phyloP scores from a whole-genome alignment of 805 yeast genomes.

The Middelhovenomyces tepae region DNA sequence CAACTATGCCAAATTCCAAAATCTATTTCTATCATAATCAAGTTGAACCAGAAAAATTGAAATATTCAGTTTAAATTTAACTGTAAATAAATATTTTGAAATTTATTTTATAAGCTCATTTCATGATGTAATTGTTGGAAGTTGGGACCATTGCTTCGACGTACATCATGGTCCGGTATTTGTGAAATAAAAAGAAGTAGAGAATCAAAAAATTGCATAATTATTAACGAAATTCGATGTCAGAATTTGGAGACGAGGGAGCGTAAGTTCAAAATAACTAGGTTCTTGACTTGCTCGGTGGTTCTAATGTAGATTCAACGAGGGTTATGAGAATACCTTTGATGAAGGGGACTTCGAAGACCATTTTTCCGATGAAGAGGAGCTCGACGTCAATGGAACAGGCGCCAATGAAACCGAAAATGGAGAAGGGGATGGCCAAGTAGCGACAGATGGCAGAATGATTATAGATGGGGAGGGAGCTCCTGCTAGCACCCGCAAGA shows the following conservation, averaged over 20 bases:
- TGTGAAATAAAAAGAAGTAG: too few relatives aligned
- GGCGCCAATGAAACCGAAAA: constrained; percentile 37
- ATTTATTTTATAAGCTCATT: too few relatives aligned
- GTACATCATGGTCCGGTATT: too few relatives aligned
- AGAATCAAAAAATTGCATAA: too few relatives aligned
- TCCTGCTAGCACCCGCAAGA: constrained; percentile 35
- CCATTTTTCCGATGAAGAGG: constrained; percentile 69
- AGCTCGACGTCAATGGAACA: constrained; percentile 29
- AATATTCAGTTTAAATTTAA: too few relatives aligned
- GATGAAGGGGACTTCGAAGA: constrained; percentile 72
- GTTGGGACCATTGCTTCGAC: not conserved
- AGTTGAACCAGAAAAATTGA: too few relatives aligned
- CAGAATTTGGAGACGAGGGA: constrained; percentile 33
- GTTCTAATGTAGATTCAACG: constrained; percentile 40
- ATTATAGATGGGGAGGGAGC: constrained; percentile 62
- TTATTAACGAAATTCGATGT: too few relatives aligned
- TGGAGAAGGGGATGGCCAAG: constrained; percentile 36
- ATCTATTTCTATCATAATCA: too few relatives aligned
- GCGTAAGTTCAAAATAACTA: constrained; percentile 24
- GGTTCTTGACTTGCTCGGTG: constrained; percentile 2
- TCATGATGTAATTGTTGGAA: constrained; percentile 1
- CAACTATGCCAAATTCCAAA: too few relatives aligned
- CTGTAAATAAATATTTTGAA: too few relatives aligned
- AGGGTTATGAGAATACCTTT: constrained; percentile 28
- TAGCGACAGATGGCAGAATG: constrained; percentile 62